A percentile compares a stretch with the other conserved stretches of the same genome.
These are phyloP conservation scores for Microstegium vimineum DNA, from an alignment of 176 grass and related monocot genomes.

Conservation along the genomic window DNA sequence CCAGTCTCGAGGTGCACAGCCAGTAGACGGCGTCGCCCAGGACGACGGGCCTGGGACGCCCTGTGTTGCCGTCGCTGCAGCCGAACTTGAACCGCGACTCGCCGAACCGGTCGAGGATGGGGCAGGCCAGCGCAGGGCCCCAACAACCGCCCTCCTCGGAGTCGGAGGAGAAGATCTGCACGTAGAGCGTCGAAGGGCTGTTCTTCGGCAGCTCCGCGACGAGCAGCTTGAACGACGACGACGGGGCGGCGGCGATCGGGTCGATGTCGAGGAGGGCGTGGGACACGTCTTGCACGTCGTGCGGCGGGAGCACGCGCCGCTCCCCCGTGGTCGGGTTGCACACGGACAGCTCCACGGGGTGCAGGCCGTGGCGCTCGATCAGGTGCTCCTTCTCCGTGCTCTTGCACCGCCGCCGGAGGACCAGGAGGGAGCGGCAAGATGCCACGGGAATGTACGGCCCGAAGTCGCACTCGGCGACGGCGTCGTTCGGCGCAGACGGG, in stretches of 20 bases:
- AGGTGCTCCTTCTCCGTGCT: neutral
- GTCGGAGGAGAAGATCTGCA: slow-evolving; percentile 24
- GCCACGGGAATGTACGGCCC: neutral
- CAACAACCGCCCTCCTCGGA: neutral
- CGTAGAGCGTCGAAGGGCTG: neutral
- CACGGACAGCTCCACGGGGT: neutral
- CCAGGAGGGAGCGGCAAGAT: neutral
- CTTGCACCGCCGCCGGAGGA: slow-evolving; percentile 8
- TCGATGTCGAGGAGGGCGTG: neutral
- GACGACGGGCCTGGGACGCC: neutral
- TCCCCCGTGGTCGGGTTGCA: slow-evolving; percentile 8
- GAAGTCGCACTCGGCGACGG: neutral
- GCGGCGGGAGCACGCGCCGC: slow-evolving; percentile 1
- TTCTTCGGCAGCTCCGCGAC: neutral
- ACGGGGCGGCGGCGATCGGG: neutral
- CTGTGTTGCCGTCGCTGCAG: no score
- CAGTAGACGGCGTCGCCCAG: neutral
- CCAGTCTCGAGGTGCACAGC: neutral
- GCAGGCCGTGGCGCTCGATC: neutral
- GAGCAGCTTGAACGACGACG: slow-evolving; percentile 17
- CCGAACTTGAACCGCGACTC: neutral
- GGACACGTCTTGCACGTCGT: neutral
- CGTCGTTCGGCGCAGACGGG: neutral
- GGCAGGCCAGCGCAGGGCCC: neutral
- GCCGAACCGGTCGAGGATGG: neutral